Evolutionary conservation across 768 basidiomycete species (phyloP).

Genomic region (Tylopilus sp.): DNA sequence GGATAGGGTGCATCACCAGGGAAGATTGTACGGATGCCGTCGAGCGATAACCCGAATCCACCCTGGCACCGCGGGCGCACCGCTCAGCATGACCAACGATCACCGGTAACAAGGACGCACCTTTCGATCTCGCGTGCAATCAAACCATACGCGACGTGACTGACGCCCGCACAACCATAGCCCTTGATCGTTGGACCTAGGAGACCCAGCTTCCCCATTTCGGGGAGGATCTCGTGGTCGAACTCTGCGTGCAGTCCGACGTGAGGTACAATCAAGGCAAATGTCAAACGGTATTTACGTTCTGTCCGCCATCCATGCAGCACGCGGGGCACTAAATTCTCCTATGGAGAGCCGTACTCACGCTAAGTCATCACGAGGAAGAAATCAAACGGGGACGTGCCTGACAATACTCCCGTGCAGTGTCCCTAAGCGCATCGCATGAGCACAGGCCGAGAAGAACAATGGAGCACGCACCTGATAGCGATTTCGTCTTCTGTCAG

Average conservation of each 20-base stretch:
- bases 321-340: conserved; percentile 84
- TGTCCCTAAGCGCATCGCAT: conserved; percentile 51
- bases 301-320: conserved; percentile 85
- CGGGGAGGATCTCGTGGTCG: conserved; percentile 68
- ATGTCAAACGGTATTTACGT: conserved; percentile 42
- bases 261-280: no score
- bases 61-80: conserved; percentile 40
- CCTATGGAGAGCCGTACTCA: conserved; percentile 41
- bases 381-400: conserved; percentile 34
- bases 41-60: conserved; percentile 96
- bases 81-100: background rate
- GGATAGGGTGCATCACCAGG: conserved; percentile 92
- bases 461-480: conserved; percentile 57
- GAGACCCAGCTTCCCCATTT: conserved; percentile 91
- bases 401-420: conserved; percentile 77
- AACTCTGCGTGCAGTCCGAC: conserved; percentile 51
- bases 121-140: conserved; percentile 93
- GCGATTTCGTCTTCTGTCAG: conserved; percentile 89
- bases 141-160: conserved; percentile 89
- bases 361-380: background rate
- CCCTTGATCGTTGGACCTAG: conserved; percentile 91
- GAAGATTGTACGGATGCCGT: conserved; percentile 95
- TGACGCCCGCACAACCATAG: conserved; percentile 91
- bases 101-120: conserved; percentile 34
- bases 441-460: background rate